Evolutionary conservation across 148 eudicot genomes (phyloP).

Genomic region (Camellia sinensis): DNA sequence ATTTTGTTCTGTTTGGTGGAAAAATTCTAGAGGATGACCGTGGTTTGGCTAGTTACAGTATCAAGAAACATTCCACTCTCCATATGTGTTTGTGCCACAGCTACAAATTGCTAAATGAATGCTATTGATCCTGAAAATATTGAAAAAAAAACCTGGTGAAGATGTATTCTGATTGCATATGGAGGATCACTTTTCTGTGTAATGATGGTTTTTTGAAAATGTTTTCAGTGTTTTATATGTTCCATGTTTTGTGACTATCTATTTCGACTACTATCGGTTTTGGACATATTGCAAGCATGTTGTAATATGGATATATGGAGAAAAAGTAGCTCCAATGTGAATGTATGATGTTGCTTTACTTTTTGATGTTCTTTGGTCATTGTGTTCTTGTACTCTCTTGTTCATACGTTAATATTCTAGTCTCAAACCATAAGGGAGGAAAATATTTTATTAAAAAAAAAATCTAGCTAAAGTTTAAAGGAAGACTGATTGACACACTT

Average conservation of each 20-base stretch:
- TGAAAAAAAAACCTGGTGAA: background rate
- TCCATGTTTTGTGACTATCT: background rate
- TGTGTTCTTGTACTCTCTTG: too few relatives aligned
- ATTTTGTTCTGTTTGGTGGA: slow-evolving; percentile 13
- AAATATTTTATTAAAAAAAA: too few relatives aligned
- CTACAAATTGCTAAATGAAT: too few relatives aligned
- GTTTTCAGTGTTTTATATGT: background rate
- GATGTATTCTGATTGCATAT: too few relatives aligned
- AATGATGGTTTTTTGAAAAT: background rate
- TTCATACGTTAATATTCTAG: too few relatives aligned
- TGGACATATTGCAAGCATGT: background rate
- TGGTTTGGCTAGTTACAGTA: slow-evolving; percentile 14
- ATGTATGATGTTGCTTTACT: background rate
- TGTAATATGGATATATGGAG: background rate
- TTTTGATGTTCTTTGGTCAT: too few relatives aligned
- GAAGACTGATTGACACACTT: too few relatives aligned
- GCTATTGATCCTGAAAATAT: background rate
- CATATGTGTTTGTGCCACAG: too few relatives aligned
- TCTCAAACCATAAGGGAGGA: too few relatives aligned
- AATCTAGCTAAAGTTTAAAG: too few relatives aligned
- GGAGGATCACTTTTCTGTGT: background rate
- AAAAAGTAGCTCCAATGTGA: background rate
- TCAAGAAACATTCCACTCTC: slow-evolving; percentile 7
- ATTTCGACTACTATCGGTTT: background rate
- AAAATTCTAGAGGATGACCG: slow-evolving; percentile 5